Evolutionary conservation across 805 yeast genomes (phyloP), one percentile per base, ranked within the genome.

Genomic region (Kazachstania africana): DNA sequence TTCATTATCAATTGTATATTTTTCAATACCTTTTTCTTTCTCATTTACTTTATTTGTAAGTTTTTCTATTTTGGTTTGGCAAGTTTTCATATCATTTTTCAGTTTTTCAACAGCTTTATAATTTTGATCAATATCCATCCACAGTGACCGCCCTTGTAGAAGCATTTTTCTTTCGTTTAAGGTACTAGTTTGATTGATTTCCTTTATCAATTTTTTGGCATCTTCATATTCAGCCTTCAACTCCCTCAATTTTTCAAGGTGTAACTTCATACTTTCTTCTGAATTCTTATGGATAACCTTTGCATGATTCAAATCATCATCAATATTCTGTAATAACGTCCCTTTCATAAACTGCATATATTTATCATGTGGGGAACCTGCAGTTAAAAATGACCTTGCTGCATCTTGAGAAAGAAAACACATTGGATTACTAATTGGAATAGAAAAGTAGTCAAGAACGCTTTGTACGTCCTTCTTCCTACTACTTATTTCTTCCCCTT

Each of bases 341-440:
- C 94, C 95, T 32, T 70, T 70, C 81, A 79, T 77, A 50, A 88
- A 83, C 48, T 72, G 76, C 12, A 66, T 65, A 53, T 75, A 91
- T 54, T 85, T 82, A 29, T 70, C 77, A 22, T 64, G 65, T 36
- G 82, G 79, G 4, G 82, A 67, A 4, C 91, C 73, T 20, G 77
- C 72, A 1, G 94, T 79, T 39, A 91, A 59, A 49, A 91, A 91
- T 12, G 87, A 79, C 42, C 94, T 72, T 2, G 99, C 97, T 37
- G 78, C 81, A 44, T 91, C 96, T 53, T 91, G 99, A 1, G 94
- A 83, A 30, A 91, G 63, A 47, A 91, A 81, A 2, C 94, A 81
- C 70, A 91, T 72, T 5, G 96, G 95, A 44, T 91, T 91, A 44
- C 76, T 87, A 16, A 91, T 78, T 5, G 82, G 76, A 26, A 88